Evolutionary conservation across 2,329 filamentous ascomycete genomes (phyloP).

Genomic region (Penicillium hesseltinei): DNA sequence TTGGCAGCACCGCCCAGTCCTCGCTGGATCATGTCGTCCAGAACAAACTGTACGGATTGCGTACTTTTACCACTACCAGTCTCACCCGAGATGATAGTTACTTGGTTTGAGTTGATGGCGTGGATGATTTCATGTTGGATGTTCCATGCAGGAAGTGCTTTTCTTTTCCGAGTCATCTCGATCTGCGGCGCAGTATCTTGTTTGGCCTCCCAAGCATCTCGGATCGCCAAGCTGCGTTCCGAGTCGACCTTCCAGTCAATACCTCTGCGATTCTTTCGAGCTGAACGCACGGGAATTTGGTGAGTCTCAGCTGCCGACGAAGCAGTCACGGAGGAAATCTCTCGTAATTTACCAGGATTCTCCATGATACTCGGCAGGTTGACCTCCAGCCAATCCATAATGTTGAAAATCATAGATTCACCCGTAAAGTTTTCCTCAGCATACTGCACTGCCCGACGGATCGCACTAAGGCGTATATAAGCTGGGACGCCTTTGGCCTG

Average conservation of each 20-base stretch:
- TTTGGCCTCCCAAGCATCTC: conserved; percentile 65
- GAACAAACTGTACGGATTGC: conserved; percentile 91
- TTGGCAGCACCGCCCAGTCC: conserved; percentile 75
- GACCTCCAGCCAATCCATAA: conserved; percentile 88
- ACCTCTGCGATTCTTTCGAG: conserved; percentile 51
- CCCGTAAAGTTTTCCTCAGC: conserved; percentile 69
- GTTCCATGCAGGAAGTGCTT: conserved; percentile 81
- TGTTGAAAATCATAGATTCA: conserved; percentile 86
- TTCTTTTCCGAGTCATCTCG: conserved; percentile 71
- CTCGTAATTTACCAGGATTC: conserved; percentile 76
- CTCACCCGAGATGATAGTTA: conserved; percentile 95
- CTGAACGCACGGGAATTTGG: conserved; percentile 28
- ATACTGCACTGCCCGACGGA: conserved; percentile 72
- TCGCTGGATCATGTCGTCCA: conserved; percentile 81
- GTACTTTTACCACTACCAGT: conserved; percentile 97
- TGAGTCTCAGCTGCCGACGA: conserved; percentile 30
- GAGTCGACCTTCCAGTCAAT: conserved; percentile 64
- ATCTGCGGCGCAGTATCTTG: conserved; percentile 66
- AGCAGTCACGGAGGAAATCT: conserved; percentile 76
- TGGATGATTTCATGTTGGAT: conserved; percentile 73
- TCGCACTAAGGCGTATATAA: conserved; percentile 87
- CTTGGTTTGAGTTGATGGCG: conserved; percentile 73
- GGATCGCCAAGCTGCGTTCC: conserved; percentile 57
- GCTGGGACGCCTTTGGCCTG: conserved; percentile 70
- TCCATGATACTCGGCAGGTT: conserved; percentile 80